Base-by-base conservation (phyloP, 805 yeast species). In the Candida loeiensis region DNA sequence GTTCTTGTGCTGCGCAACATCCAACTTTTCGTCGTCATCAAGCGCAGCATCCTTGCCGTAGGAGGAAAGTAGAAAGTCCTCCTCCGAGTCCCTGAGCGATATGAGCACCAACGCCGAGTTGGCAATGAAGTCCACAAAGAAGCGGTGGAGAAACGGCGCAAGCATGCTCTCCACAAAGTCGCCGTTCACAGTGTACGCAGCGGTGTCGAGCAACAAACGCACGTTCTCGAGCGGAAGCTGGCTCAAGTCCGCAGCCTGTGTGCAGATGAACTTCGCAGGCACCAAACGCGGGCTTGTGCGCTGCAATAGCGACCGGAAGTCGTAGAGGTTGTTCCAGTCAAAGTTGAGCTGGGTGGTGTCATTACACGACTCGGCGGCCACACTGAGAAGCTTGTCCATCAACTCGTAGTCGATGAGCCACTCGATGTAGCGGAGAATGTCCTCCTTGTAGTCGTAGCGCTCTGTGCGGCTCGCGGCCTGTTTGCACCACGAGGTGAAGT, bases 401-500 rank as follows among this genome's bases (percentile, higher is more conserved):
- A 86, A 86, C 28, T 91, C 93, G 21, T 74, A 64, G 36, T 77
- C 76, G 6, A 83, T 78, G 13, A 77, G 71, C 36, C 63, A 58
- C 26, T 75, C 75, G 64, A 83, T 73, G 42, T 86, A 85, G 21
- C 67, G 68, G 45, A 81, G 75, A 19, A 83, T 76, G 31, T 72
- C 74, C 18, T 62, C 62, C 29, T 73, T 73, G 49, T 82, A 82
- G 45, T 80, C 81, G 45, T 69, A 74, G 21, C 66, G 61, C 18
- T 50, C 45, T 6, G 58, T 66, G 44, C 83, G 66, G 4, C 55
- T 37, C 2, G 64, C 53, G 3, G 70, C 64, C 6, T 59, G 46
- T 51, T 82, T 84, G 55, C 88, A 82, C 90, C 89, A 82, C 6
- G 74, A 69, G 38, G 80, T 75, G 50, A 82, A 80, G 37, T 68